These are phyloP conservation scores for Balakata baccata DNA, from an alignment of 345 rosid species.

Conservation along the genomic window DNA sequence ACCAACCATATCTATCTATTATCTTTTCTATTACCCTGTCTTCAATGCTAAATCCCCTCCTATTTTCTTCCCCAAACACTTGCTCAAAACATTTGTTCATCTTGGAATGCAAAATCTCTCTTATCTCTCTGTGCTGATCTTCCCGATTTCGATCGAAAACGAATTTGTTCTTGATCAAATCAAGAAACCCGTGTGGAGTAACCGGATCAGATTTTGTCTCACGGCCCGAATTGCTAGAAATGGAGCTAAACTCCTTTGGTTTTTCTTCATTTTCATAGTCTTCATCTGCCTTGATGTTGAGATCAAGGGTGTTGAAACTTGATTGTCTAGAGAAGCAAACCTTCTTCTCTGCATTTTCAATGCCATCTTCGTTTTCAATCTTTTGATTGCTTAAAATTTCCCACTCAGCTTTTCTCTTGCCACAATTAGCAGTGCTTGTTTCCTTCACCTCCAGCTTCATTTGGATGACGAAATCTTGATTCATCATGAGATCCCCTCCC, in stretches of 20 bases:
- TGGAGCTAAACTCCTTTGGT: constrained; percentile 50
- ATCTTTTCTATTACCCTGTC: constrained; percentile 54
- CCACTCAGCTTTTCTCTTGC: constrained; percentile 60
- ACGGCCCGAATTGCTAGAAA: constrained; percentile 62
- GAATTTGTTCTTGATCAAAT: constrained; percentile 49
- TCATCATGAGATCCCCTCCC: constrained; percentile 35
- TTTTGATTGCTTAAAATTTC: constrained; percentile 39
- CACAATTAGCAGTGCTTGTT: constrained; percentile 20
- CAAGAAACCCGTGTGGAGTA: constrained; percentile 39
- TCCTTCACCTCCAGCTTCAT: constrained; percentile 52
- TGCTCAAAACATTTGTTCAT: constrained; percentile 38
- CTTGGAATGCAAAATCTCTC: constrained; percentile 38
- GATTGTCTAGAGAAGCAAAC: constrained; percentile 51
- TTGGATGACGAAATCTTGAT: constrained; percentile 38
- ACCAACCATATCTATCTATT: constrained; percentile 30
- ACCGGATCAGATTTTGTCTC: constrained; percentile 38
- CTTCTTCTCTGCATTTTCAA: constrained; percentile 34
- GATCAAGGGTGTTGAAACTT: constrained; percentile 61
- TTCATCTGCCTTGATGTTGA: constrained; percentile 53
- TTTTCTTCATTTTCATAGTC: constrained; percentile 30
- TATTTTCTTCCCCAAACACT: constrained; percentile 41
- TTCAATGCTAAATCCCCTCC: constrained; percentile 45
- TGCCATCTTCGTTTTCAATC: constrained; percentile 34
- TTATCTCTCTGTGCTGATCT: constrained; percentile 35
- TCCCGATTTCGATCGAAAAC: constrained; percentile 37